Evolutionary conservation across 805 yeast species (phyloP), one percentile per base, ranked within the genome.

Genomic region (Lipomyces starkeyi): DNA sequence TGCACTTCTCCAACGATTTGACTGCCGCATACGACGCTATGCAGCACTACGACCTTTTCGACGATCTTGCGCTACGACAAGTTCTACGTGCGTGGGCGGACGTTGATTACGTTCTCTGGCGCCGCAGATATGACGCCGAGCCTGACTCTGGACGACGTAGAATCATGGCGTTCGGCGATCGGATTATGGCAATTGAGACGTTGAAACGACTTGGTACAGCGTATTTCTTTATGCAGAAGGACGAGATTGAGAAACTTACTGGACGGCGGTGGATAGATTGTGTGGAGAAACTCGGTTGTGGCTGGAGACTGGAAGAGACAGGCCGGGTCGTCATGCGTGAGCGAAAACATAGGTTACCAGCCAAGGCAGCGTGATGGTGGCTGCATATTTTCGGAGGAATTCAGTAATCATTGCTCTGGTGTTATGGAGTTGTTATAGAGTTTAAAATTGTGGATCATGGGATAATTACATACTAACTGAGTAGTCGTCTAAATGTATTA

Each of bases 51-150:
- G 61, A 47, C 22, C 43, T 64, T 8, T 54, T 59, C 49, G 61
- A 57, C 34, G 72, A 71, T 43, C 62, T 55, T 25, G 63, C 55
- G 9, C 67, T 71, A 9, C 65, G 71, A 11, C 65, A 58, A 49
- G 55, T 62, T n/a, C 29, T 71, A 3, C 63, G 56, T n/a, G 70
- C 74, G n/a, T 71, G 72, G 73, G 57, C 61, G 37, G 73, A 71
- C 53, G 52, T 64, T 47, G 74, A 71, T 59, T 71, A 68, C 57
- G 64, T 68, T 17, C 62, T 62, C 34, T 71, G 74, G 74, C 65
- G 71, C 13, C 54, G 68, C 9, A 56, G 65, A n/a, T 65, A 43
- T 43, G 34, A 34, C 2, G 61, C 40, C 29, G 71, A 69, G 34
- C 14, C 68, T 8, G 71, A 68, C 43, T 66, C 70, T 25, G 71